A percentile compares a stretch with the other conserved stretches of the same genome.
Evolutionary conservation across 257 asterid genomes (phyloP).

Genomic region (Solanum neorickii): DNA sequence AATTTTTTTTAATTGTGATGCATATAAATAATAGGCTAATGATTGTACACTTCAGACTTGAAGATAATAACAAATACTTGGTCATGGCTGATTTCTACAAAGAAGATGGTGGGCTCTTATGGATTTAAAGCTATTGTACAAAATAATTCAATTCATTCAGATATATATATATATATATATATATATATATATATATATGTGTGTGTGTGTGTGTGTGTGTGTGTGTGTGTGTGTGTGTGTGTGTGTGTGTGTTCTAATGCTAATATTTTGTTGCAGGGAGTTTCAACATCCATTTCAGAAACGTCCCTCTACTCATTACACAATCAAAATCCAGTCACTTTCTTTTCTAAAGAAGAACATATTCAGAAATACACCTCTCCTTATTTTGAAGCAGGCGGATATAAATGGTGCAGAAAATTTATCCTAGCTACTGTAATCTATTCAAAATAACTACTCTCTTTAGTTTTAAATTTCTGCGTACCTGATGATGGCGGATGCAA

Average conservation of each 20-base stretch:
- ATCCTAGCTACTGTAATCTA: not conserved
- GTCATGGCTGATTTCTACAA: not conserved
- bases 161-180: not conserved
- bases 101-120: not conserved
- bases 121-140: not conserved
- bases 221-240: no score
- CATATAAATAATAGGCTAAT: not conserved
- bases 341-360: constrained; percentile 33
- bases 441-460: not conserved
- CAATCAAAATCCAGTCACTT: constrained; percentile 26
- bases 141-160: not conserved
- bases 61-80: not conserved
- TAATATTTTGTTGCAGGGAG: constrained; percentile 4
- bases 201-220: no score
- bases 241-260: not conserved
- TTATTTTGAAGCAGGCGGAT: constrained; percentile 60
- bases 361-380: constrained; percentile 29
- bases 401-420: constrained; percentile 38
- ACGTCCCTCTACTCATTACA: constrained; percentile 40
- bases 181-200: not conserved
- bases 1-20: not conserved
- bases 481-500: constrained; percentile 26
- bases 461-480: constrained; percentile 20
- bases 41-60: not conserved
- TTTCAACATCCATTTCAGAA: constrained; percentile 17